Base-by-base conservation (phyloP, 129 eudicot species). In the Glebionis coronaria region DNA sequence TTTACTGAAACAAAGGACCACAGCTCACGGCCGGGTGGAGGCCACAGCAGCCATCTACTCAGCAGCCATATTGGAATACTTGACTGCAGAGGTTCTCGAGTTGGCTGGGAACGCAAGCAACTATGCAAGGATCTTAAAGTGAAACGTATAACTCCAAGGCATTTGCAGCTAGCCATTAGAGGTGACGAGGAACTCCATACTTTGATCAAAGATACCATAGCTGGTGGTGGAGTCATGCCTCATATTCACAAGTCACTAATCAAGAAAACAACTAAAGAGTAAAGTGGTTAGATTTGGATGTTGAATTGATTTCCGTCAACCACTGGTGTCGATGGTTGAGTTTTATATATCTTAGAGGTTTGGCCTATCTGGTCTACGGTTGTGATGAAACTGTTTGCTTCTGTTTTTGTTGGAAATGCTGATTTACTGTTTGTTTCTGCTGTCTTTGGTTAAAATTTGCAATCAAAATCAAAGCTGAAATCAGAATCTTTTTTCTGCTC, bases 101-200 rank as follows among this genome's bases (percentile, higher is more conserved):
- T 38, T 80, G 68, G 84, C 84, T 58, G 81, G 84, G 5, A 80
- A 80, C 44, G 84, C 81, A 13, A 75, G 84, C 52, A n/a, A n/a
- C n/a, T n/a, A n/a, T n/a, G n/a, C n/a, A 80, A 74, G 70, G 84
- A 80, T 80, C 80, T 80, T 16, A 80, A 80, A 69, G 80, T 80
- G 77, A 80, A 80, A 65, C 80, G 80, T 64, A 80, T 80, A 2
- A 80, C 84, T 3, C 80, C 80, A 44, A 74, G 84, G 44, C 84
- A 80, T 70, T 29, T 80, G 77, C 84, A 80, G 74, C 80, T 80
- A 13, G 80, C 84, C 44, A 80, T 80, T 64, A 52, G 84, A 46
- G 84, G 84, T 10, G 84, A 80, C 29, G 84, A 80, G 35, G 84
- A 80, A 50, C 84, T 80, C 31, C 77, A 80, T 74, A 80, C 84